These are phyloP conservation scores for Chlorella variabilis DNA, from an alignment of 163 green algal species.

Conservation along the genomic window DNA sequence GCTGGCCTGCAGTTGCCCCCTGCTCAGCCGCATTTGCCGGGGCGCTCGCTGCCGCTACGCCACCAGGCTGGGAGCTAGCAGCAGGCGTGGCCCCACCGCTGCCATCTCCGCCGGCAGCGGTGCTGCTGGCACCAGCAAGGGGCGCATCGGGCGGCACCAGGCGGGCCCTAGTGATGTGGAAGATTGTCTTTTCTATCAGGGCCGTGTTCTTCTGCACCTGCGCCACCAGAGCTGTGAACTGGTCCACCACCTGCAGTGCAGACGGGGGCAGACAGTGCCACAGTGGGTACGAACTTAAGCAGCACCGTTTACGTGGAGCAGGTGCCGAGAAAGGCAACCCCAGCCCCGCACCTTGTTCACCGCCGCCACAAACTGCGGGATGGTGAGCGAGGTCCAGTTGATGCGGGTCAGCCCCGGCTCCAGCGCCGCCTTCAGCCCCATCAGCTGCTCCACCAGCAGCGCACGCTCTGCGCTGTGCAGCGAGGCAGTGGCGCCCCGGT, in stretches of 20 bases:
- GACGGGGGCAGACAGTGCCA: no score
- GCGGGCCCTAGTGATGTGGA: conserved; percentile 62
- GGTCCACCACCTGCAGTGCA: conserved; percentile 61
- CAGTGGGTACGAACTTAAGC: no score
- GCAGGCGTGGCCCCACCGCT: no score
- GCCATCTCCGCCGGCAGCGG: not conserved
- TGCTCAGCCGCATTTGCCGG: not conserved
- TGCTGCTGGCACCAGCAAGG: not conserved
- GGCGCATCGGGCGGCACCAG: conserved; percentile 42
- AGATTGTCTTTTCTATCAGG: conserved; percentile 80
- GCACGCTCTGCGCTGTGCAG: conserved; percentile 66
- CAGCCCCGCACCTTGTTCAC: conserved; percentile 69
- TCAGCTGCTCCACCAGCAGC: conserved; percentile 74
- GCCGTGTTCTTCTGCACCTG: conserved; percentile 84
- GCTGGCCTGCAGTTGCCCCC: not conserved
- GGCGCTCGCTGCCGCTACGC: not conserved
- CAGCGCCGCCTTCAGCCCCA: conserved; percentile 74
- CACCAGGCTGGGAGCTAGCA: not conserved
- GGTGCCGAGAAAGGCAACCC: no score
- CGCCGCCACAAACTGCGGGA: conserved; percentile 82
- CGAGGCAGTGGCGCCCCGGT: conserved; percentile 59
- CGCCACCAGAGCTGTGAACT: conserved; percentile 65
- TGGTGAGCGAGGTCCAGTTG: conserved; percentile 95
- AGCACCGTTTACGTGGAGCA: no score
- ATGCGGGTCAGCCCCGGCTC: conserved; percentile 82